phyloP scores from a whole-genome alignment of 371 early-diverging fungal species.

The Gilbertella persicaria region DNA sequence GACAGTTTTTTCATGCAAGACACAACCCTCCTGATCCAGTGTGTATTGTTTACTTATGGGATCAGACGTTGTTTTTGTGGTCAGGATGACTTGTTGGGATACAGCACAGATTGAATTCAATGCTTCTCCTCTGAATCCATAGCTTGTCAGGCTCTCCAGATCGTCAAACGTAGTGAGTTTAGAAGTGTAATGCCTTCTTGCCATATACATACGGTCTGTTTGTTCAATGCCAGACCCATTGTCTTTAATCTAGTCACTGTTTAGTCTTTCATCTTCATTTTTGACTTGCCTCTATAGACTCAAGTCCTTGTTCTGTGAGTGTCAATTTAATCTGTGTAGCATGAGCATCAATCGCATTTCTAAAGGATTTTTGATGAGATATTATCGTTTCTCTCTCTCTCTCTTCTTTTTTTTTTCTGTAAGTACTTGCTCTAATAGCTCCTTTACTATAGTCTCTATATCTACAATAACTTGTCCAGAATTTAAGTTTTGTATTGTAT shows the following conservation, averaged over 20 bases:
- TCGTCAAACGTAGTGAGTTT: slow-evolving; percentile 70
- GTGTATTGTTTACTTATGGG: slow-evolving; percentile 33
- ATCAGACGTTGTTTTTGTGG: slow-evolving; percentile 41
- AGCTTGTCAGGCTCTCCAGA: slow-evolving; percentile 48
- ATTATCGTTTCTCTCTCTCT: neutral
- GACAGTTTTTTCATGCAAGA: slow-evolving; percentile 14
- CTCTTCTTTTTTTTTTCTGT: neutral
- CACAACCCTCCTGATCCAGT: slow-evolving; percentile 28
- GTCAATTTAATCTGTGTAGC: slow-evolving; percentile 40
- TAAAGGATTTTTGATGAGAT: slow-evolving; percentile 5
- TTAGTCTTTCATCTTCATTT: neutral
- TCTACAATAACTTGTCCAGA: slow-evolving; percentile 38
- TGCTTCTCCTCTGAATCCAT: slow-evolving; percentile 75
- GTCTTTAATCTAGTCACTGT: slow-evolving; percentile 42
- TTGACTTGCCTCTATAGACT: slow-evolving; percentile 30
- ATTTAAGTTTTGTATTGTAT: slow-evolving; percentile 19
- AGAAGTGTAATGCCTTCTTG: slow-evolving; percentile 66
- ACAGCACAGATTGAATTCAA: slow-evolving; percentile 55
- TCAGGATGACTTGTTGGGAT: slow-evolving; percentile 29
- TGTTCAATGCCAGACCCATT: slow-evolving; percentile 62
- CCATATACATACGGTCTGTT: slow-evolving; percentile 41
- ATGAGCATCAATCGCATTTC: slow-evolving; percentile 55
- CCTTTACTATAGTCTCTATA: slow-evolving; percentile 31
- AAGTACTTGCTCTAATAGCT: slow-evolving; percentile 37
- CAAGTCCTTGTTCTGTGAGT: slow-evolving; percentile 37